phyloP scores from a whole-genome alignment of 495 filamentous ascomycete species.

The Tuber borchii region DNA sequence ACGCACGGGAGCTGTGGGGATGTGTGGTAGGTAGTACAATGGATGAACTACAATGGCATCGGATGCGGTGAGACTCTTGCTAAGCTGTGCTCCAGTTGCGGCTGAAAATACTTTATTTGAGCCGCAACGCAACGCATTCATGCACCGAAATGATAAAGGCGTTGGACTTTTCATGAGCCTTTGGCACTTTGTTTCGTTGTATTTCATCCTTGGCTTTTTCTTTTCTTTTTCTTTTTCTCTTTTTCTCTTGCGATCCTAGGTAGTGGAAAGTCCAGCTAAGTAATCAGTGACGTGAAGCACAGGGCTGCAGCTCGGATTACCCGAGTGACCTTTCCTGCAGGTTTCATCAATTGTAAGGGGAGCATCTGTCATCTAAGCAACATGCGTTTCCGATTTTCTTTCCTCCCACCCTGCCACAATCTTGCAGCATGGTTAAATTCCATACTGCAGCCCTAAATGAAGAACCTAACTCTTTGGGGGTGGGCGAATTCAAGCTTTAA shows the following conservation, averaged over 20 bases:
- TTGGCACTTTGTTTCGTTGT: background rate
- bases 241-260: background rate
- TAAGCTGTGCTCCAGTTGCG: background rate
- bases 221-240: background rate
- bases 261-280: background rate
- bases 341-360: background rate
- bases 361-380: slow-evolving; percentile 1
- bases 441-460: background rate
- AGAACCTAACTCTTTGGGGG: background rate
- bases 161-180: background rate
- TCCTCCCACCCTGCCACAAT: background rate
- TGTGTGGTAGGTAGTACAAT: background rate
- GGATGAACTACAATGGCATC: background rate
- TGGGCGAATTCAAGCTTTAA: background rate
- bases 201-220: background rate
- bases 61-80: background rate
- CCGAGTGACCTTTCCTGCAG: background rate
- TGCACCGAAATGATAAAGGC: background rate
- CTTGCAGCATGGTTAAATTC: background rate
- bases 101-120: slow-evolving; percentile 3
- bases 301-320: background rate
- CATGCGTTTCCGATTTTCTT: background rate
- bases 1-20: background rate
- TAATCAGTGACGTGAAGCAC: background rate
- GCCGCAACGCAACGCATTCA: background rate